These are phyloP conservation scores for Acarospora socialis DNA, from an alignment of 2,329 filamentous ascomycete species.

Conservation along the genomic window DNA sequence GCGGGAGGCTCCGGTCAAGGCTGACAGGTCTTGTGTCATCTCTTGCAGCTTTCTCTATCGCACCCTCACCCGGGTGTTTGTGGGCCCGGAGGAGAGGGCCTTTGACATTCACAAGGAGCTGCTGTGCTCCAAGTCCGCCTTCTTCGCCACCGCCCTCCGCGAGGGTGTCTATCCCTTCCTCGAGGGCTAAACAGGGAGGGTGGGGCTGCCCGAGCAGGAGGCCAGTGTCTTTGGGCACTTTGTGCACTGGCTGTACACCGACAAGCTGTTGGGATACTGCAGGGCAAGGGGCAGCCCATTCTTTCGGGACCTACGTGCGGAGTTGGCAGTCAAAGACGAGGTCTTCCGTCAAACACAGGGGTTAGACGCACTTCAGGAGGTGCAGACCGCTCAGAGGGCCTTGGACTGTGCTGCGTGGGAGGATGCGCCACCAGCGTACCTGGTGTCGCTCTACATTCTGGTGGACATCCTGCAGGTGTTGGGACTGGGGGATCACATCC, in stretches of 20 bases:
- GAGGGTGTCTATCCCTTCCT: too few relatives aligned
- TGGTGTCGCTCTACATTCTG: constrained; percentile 2
- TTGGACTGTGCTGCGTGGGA: constrained; percentile 1
- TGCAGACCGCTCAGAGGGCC: too few relatives aligned
- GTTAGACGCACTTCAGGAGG: too few relatives aligned
- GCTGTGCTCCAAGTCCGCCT: constrained; percentile 33
- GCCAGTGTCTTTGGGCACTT: constrained; percentile 41
- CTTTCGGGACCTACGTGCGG: too few relatives aligned
- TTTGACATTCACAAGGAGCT: constrained; percentile 33
- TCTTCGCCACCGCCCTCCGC: constrained; percentile 23
- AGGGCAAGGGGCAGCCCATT: too few relatives aligned
- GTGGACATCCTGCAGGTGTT: constrained; percentile 1
- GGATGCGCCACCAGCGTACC: neutral
- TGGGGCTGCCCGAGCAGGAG: constrained; percentile 33
- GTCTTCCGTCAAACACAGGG: too few relatives aligned
- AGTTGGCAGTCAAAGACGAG: too few relatives aligned
- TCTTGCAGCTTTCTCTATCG: too few relatives aligned
- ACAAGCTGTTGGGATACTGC: constrained; percentile 2
- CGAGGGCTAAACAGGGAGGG: constrained; percentile 24
- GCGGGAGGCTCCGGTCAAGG: too few relatives aligned
- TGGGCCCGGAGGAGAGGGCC: constrained; percentile 29
- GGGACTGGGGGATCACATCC: neutral
- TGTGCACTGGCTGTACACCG: constrained; percentile 36
- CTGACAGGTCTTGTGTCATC: too few relatives aligned
- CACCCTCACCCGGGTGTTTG: constrained; percentile 24